Conservation (phyloP, 129 eudicot genomes). For the Tanacetum coccineum region DNA sequence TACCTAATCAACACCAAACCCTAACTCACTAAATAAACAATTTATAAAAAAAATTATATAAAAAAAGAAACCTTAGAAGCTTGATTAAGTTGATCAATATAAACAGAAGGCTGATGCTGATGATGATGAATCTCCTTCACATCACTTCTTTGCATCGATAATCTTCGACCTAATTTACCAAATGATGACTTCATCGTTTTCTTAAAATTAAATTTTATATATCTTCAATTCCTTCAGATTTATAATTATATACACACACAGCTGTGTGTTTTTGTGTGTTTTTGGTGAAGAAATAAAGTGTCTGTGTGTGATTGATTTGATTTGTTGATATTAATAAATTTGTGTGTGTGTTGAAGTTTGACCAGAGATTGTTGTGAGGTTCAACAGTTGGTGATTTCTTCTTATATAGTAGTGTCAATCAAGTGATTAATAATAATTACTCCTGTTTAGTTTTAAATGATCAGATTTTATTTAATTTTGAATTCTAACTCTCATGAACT, state of each 20-base stretch:
- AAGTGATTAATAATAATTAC: too few species aligned
- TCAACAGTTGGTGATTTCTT: slow-evolving; percentile 14
- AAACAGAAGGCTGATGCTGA: slow-evolving; percentile 44
- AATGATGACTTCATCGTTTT: slow-evolving; percentile 63
- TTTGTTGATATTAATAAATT: not conserved
- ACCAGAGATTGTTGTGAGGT: slow-evolving; percentile 5
- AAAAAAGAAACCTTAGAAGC: slow-evolving; percentile 61
- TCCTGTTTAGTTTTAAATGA: too few species aligned
- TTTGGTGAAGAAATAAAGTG: slow-evolving; percentile 13
- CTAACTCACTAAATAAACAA: slow-evolving; percentile 12
- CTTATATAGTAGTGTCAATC: too few species aligned
- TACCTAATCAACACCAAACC: slow-evolving; percentile 19
- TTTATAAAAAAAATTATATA: slow-evolving; percentile 8
- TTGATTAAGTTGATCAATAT: slow-evolving; percentile 53
- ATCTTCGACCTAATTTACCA: slow-evolving; percentile 48
- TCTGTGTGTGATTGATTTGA: not conserved
- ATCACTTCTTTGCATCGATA: slow-evolving; percentile 55
- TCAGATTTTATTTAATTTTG: too few species aligned
- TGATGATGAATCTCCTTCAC: slow-evolving; percentile 35
- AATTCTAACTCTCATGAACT: too few species aligned
- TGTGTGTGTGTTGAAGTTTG: slow-evolving; percentile 26
- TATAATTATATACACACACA: too few species aligned
- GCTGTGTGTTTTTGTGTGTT: too few species aligned
- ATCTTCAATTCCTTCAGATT: not conserved
- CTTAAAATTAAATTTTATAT: not conserved